Base-by-base conservation (phyloP, 331 rosid genomes). In the Erythrophleum ivorense region DNA sequence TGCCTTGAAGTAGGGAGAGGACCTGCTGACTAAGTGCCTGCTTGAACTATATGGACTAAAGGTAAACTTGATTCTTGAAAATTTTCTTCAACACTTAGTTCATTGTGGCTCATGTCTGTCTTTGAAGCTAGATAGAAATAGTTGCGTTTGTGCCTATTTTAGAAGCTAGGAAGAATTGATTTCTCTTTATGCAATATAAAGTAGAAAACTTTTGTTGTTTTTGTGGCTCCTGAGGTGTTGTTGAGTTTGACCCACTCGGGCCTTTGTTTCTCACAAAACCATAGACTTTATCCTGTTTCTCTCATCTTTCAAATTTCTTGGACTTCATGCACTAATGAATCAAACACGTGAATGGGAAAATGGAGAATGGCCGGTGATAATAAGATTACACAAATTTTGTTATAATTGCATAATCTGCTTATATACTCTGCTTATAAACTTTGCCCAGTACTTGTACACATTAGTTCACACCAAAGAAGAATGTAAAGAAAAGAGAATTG, bases 1-100 rank as follows among this genome's bases (percentile, higher is more conserved):
- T 96, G 85, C 99, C 99, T 80, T 91, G 98, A 83, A 94, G 86
- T 78, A 90, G 93, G 87, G 98, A 73, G 99, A 96, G 77, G 97
- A 94, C 82, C 84, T 96, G 88, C 97, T 94, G 93, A 88, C 95
- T 41, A 96, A 90, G 88, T 94, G 98, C 91, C 87, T 96, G 85
- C 90, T 92, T 80, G 99, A 96, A 79, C 89, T 94, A 70, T 94
- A 91, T 89, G 98, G 98, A 72, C 84, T 96, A 80, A 94, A 96
- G 99, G 99, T 96, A 92, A 85, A 84, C 82, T 75, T 85, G 85
- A 87, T 66, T 52, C 85, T 55, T 66, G 75, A 65, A 31, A 81
- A 31, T 63, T 78, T 80, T 82, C 73, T 65, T 58, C 59, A 1
- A 18, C 48, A 57, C 57, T 45, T 49, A 72, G 50, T 53, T 15